Evolutionary conservation across 306 rosid genomes (phyloP), one percentile per base, ranked within the genome.

Genomic region (Lotus japonicus): DNA sequence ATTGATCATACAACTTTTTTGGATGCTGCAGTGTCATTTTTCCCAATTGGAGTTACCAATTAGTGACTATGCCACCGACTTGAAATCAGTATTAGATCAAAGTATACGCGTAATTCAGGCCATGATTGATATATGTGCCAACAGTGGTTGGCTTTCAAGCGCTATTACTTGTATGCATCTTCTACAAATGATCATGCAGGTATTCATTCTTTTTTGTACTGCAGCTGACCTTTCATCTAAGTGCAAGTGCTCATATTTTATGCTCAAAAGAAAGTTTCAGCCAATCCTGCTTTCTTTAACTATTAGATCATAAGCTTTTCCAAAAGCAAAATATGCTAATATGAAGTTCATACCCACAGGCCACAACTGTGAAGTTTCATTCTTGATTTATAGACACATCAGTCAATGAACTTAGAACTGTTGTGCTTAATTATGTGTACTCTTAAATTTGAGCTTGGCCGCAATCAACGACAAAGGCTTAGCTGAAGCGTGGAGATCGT

Each of bases 151-250:
- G 98, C 92, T 94, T 58, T 85, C 89, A 26, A 94, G 98, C 84
- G 79, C 96, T 43, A 72, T 90, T 33, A 85, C 90, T 21, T 94
- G 97, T 84, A 94, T 94, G 97, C 96, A 82, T 79, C 95, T 94
- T 68, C 72, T 94, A 82, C 98, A 92, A 87, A 92, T 92, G 98
- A 83, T 92, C 85, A 85, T 92, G 86, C 95, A 92, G 98, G 98
- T 92, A 73, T 64, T 39, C 21, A 23, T 78, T 82, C 70, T n/a
- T 19, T 16, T 46, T 15, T 11, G 31, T 26, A 56, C 66, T n/a
- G 28, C 58, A 59, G 58, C 59, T 49, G 52, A 49, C 28, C 14
- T 58, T 54, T 48, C 41, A 54, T 80, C 59, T 9, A 36, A 44
- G 26, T 63, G 63, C 54, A 61, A 44, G 48, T 35, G 52, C 44